These are phyloP conservation scores for Leccinum ochraceum DNA, from an alignment of 768 basidiomycete genomes.

Conservation along the genomic window DNA sequence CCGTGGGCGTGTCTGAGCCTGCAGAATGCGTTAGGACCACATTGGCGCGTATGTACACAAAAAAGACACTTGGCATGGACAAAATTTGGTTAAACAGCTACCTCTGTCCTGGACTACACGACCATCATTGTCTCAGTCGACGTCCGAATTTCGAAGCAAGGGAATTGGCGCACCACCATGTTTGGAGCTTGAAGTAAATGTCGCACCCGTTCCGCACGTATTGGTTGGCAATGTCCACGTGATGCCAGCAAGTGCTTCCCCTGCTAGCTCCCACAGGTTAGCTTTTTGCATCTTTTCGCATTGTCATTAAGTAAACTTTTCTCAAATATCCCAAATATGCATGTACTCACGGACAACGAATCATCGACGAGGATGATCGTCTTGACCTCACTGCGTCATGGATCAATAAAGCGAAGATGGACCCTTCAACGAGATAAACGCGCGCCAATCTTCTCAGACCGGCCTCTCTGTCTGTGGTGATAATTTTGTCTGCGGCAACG, in stretches of 20 bases:
- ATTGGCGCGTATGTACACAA: background rate
- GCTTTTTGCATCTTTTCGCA: conserved; percentile 39
- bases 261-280: conserved; percentile 38
- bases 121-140: background rate
- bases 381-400: conserved; percentile 34
- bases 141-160: background rate
- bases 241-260: conserved; percentile 44
- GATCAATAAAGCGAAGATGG: conserved; percentile 2
- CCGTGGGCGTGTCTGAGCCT: conserved; percentile 41
- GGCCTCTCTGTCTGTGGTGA: conserved; percentile 16
- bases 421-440: conserved; percentile 9
- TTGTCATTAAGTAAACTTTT: background rate
- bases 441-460: conserved; percentile 28
- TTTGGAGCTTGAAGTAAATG: conserved; percentile 37
- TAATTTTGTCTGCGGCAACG: no score
- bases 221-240: conserved; percentile 35
- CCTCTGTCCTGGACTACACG: conserved; percentile 23
- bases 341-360: conserved; percentile 36
- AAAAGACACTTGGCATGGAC: conserved; percentile 21
- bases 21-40: background rate
- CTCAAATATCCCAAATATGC: no score
- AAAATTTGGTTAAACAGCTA: conserved; percentile 27
- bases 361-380: conserved; percentile 42
- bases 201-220: conserved; percentile 39
- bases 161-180: conserved; percentile 19